Conservation (phyloP, 2,329 filamentous ascomycete species). For the Phaeosphaeriaceae sp. region DNA sequence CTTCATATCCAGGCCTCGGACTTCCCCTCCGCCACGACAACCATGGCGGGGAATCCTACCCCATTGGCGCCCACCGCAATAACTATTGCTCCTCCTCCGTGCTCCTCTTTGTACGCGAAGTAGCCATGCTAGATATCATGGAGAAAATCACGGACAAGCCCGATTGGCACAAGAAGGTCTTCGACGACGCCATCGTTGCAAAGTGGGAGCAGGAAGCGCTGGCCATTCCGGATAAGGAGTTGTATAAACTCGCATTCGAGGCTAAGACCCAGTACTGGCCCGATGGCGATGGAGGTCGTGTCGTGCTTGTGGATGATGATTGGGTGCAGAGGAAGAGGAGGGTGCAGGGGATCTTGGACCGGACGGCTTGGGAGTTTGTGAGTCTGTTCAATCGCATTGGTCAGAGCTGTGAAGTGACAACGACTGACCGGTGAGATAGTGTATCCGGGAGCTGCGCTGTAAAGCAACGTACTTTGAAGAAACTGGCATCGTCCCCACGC, state of each 20-base stretch:
- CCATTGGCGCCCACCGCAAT: slow-evolving; percentile 22
- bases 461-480: slow-evolving; percentile 58
- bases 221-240: slow-evolving; percentile 17
- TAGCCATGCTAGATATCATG: slow-evolving; percentile 49
- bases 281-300: no score
- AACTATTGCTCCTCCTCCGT: slow-evolving; percentile 10
- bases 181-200: slow-evolving; percentile 37
- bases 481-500: slow-evolving; percentile 51
- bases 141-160: slow-evolving; percentile 51
- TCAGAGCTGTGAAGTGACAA: not conserved
- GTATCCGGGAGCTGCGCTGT: slow-evolving; percentile 54
- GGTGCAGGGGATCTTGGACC: slow-evolving; percentile 17
- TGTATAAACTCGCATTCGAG: slow-evolving; percentile 14
- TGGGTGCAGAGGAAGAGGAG: slow-evolving; percentile 17
- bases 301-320: no score
- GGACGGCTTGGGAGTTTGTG: no score
- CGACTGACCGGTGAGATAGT: slow-evolving; percentile 9
- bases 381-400: slow-evolving; percentile 1
- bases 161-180: slow-evolving; percentile 51
- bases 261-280: no score
- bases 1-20: no score
- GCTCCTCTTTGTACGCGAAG: slow-evolving; percentile 45
- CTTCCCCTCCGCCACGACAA: no score
- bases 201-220: slow-evolving; percentile 36
- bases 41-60: no score